Evolutionary conservation across 2,329 filamentous ascomycete genomes (phyloP), one percentile per base, ranked within the genome.

Genomic region (Hysterium pulicare): DNA sequence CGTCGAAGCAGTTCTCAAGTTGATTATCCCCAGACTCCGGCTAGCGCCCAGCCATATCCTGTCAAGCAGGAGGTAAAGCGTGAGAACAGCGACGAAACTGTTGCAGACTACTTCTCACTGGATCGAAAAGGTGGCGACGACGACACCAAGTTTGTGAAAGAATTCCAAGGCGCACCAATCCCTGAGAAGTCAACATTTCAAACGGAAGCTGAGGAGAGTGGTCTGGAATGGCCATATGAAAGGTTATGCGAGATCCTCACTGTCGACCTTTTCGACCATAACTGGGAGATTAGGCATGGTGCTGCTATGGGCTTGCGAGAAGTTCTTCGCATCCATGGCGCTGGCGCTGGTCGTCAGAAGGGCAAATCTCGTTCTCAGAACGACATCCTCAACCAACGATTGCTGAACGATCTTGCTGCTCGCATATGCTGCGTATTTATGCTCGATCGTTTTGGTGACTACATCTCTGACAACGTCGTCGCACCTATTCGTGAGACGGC

Each of bases 391-490:
- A 98, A 97, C 57, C 81, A 84, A 47, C 79, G 76, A 61, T 98
- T 90, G 90, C 79, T 98, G 16, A 87, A 97, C 59, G 91, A 98
- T 59, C 76, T 98, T 39, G 89, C 90, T n/a, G 96, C 90, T 58
- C 86, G 93, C 20, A 78, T 98, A 37, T 91, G 90, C 66, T 95
- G 88, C 62, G 90, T 98, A 40, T 84, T 98, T 57, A 96, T 98
- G 83, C 82, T 98, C 13, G 93, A 98, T 69, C 84, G 90, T 40
- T 98, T 98, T 61, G 94, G 90, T 43, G 93, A 98, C 62, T 98
- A 96, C 70, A 93, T 94, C 45, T 95, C 90, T 4, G 93, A 98
- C 66, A 98, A 89, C 40, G 95, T 94, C 1, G 90, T 98, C 31
- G 93, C 93, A 0, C 93, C 93, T 0, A 96, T 98, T 50, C 79